Evolutionary conservation across 129 eudicot species (phyloP), one percentile per base, ranked within the genome.

Genomic region (Calendula officinalis): DNA sequence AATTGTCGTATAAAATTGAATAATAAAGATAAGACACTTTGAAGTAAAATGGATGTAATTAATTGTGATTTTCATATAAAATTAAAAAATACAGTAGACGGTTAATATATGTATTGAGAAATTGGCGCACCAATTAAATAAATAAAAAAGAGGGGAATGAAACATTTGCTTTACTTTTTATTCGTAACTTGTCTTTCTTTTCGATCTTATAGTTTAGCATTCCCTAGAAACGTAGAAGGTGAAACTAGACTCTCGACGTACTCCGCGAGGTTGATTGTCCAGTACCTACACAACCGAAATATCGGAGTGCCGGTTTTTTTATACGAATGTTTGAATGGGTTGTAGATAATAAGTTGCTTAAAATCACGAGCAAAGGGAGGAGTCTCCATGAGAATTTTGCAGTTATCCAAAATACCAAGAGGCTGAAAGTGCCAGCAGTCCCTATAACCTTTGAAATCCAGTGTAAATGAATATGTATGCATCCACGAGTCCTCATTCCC

Each of bases 181-280:
- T n/a, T n/a, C n/a, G n/a, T n/a, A n/a, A n/a, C n/a, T n/a, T n/a
- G n/a, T n/a, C n/a, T n/a, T n/a, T 2, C 30, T 22, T 22, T 22
- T 22, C 1, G 30, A 22, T 22, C 1, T 22, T 22, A 22, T 22
- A 2, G 30, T 22, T 22, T 22, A 22, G 1, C 30, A 22, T 0
- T 22, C 30, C 30, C 30, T 1, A 22, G 30, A 22, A 22, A 22
- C 30, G 30, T 44, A 8, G 9, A 34, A n/a, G 46, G 69, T 5
- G 58, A 47, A 47, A 10, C 34, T 45, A 64, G 14, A 15, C 17
- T 64, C 56, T 64, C 46, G 8, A 46, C 46, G 7, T 64, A 64
- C 44, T 48, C 46, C 9, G 13, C 9, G 13, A 30, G 42, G 8
- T 59, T 27, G 17, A 27, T 7, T 8, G 9, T 22, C 1, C 6